Evolutionary conservation across 2,329 filamentous ascomycete species (phyloP).

Genomic region (Colletotrichum tabaci): DNA sequence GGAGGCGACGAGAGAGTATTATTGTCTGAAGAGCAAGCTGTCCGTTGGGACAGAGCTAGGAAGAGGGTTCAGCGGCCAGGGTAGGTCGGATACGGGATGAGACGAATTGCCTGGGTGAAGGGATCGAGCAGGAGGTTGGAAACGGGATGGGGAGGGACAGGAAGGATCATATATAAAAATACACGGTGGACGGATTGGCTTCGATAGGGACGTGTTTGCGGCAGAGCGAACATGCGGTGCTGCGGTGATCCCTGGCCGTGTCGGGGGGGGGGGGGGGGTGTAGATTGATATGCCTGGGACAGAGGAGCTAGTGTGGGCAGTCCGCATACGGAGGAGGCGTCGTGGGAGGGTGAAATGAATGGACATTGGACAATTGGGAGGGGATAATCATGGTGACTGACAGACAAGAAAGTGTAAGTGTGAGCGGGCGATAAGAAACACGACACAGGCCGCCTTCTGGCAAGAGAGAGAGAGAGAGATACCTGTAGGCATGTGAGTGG

Average conservation of each 20-base stretch:
- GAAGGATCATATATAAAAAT: constrained; percentile 37
- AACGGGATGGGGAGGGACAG: constrained; percentile 21
- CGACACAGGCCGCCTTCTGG: constrained; percentile 29
- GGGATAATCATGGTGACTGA: constrained; percentile 39
- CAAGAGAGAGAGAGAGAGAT: constrained; percentile 8
- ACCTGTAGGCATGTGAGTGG: constrained; percentile 40
- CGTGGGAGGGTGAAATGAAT: constrained; percentile 26
- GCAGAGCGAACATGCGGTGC: constrained; percentile 32
- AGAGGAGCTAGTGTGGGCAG: constrained; percentile 38
- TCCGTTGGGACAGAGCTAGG: constrained; percentile 35
- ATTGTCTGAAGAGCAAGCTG: constrained; percentile 34
- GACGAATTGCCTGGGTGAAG: constrained; percentile 33
- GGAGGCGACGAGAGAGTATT: constrained; percentile 23
- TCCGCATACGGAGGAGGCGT: constrained; percentile 42
- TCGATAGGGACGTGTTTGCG: constrained; percentile 27
- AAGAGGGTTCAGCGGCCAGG: constrained; percentile 30
- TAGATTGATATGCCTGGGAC: constrained; percentile 22
- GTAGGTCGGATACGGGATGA: constrained; percentile 38
- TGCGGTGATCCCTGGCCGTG: constrained; percentile 37
- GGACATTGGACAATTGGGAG: constrained; percentile 15
- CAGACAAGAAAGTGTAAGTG: constrained; percentile 37
- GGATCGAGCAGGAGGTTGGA: neutral
- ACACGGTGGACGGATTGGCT: constrained; percentile 10
- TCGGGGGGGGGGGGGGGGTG: constrained; percentile 18
- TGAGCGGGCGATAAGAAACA: constrained; percentile 38